These are phyloP conservation scores for Hyaloscypha hepaticicola DNA, from an alignment of 495 filamentous ascomycete species.

Conservation along the genomic window DNA sequence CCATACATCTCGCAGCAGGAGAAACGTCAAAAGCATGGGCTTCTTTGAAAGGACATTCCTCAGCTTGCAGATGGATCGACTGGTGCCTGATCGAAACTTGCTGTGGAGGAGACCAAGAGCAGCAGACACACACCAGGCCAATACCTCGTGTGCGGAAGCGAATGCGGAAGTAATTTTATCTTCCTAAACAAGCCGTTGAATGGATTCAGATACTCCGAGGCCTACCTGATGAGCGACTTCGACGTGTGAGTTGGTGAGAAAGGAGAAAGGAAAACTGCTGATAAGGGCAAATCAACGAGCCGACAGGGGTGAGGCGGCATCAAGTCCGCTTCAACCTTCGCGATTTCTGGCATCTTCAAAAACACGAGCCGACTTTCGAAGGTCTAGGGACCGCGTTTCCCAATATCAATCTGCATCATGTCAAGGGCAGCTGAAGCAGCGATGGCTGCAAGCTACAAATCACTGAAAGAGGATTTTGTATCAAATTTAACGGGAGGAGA, in stretches of 20 bases:
- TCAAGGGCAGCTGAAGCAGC: constrained; percentile 31
- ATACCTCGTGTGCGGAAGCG: not conserved
- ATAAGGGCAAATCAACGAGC: not conserved
- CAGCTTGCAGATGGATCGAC: not conserved
- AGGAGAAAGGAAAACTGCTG: not conserved
- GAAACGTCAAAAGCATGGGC: constrained; percentile 8
- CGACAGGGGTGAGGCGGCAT: constrained; percentile 5
- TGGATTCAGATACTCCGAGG: not conserved
- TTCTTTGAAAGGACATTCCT: constrained; percentile 17
- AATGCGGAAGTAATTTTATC: not conserved
- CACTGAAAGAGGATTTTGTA: constrained; percentile 91
- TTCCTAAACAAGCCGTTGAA: not conserved
- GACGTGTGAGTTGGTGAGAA: not conserved
- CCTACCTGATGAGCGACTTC: not conserved
- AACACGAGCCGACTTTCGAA: not conserved
- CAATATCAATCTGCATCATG: constrained; percentile 17
- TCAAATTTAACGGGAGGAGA: constrained; percentile 85
- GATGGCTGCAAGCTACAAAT: constrained; percentile 66
- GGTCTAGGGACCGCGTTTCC: constrained; percentile 7
- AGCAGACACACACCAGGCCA: not conserved
- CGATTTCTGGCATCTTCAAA: constrained; percentile 29
- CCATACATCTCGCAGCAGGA: not conserved
- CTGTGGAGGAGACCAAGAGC: not conserved
- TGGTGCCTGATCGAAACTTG: not conserved
- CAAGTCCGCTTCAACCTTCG: not conserved